phyloP scores from a whole-genome alignment of 2,329 filamentous ascomycete genomes.

The Drechslerella stenobrocha region DNA sequence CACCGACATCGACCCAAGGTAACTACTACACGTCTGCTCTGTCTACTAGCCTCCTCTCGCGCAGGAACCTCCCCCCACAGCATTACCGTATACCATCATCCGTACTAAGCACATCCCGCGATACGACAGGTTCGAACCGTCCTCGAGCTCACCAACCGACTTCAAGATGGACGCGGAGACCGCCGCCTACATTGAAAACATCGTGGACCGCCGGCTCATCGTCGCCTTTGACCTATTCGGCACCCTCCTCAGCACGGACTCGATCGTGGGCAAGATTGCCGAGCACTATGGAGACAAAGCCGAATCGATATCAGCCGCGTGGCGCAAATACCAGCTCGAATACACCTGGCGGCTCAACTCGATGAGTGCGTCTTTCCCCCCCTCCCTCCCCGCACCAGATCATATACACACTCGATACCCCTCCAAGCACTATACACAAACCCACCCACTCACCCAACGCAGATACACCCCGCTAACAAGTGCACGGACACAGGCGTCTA shows the following conservation, averaged over 20 bases:
- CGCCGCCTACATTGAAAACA: constrained; percentile 29
- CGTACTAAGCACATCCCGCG: too few relatives aligned
- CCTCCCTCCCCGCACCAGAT: constrained; percentile 21
- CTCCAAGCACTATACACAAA: constrained; percentile 2
- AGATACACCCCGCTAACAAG: constrained; percentile 11
- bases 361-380: constrained; percentile 64
- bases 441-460: background rate
- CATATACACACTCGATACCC: too few relatives aligned
- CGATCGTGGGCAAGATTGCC: constrained; percentile 64
- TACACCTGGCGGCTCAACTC: constrained; percentile 76
- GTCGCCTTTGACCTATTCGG: constrained; percentile 77
- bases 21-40: too few relatives aligned
- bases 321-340: constrained; percentile 72
- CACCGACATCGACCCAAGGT: too few relatives aligned
- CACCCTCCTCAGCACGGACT: constrained; percentile 72
- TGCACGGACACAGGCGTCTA: constrained; percentile 61
- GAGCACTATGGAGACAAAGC: constrained; percentile 61
- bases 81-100: background rate
- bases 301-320: constrained; percentile 63
- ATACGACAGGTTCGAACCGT: too few relatives aligned
- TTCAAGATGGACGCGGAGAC: constrained; percentile 32
- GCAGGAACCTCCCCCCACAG: background rate
- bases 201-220: constrained; percentile 53
- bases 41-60: too few relatives aligned
- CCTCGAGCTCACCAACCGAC: too few relatives aligned